Base-by-base conservation (phyloP, 768 basidiomycete species). In the Termitomyces titanicus region DNA sequence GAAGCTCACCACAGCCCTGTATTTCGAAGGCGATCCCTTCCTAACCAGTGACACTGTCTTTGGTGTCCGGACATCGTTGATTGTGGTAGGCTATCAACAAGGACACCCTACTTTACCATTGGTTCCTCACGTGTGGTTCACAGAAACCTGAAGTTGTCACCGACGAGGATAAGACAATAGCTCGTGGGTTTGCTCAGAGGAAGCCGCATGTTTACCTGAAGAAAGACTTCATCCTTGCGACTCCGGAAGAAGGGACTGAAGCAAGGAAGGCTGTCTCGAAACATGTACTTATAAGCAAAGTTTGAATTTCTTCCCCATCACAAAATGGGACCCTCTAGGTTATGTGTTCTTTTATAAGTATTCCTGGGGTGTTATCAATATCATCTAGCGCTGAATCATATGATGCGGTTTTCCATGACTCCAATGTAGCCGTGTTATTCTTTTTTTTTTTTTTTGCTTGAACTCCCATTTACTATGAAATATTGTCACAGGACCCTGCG, bases 11-110 rank as follows among this genome's bases (percentile, higher is more conserved):
- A 93, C 91, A 0, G 83, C 91, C 1, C 66, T 92, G 10, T 94
- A 89, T 66, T 84, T 86, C 13, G 81, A 86, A 53, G 85, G 82
- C 5, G 88, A 91, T 60, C 67, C 73, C 2, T 92, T 80, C 63
- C 56, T 93, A 22, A 70, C 69, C 6, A 89, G 83, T 56, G 92
- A 94, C 64, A 77, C 81, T 12, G 89, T 93, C 3, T 92, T 93
- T 68, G 91, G 92, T 10, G 91, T 89, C 22, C 90, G 90, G 69
- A 79, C 80, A 47, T 89, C 87, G 6, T 74, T 94, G 25, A 78
- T 92, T 18, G 81, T 91, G 60, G 90, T 92, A 70, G 48, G 83
- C n/a, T n/a, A n/a, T 18, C 34, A 15, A 17, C 13, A n/a, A 25
- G 3, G n/a, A 12, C 2, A 31, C 6, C 8, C 50, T 20, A 17